Conservation (phyloP, 164 flowering plant genomes). For the Hamamelis virginiana region DNA sequence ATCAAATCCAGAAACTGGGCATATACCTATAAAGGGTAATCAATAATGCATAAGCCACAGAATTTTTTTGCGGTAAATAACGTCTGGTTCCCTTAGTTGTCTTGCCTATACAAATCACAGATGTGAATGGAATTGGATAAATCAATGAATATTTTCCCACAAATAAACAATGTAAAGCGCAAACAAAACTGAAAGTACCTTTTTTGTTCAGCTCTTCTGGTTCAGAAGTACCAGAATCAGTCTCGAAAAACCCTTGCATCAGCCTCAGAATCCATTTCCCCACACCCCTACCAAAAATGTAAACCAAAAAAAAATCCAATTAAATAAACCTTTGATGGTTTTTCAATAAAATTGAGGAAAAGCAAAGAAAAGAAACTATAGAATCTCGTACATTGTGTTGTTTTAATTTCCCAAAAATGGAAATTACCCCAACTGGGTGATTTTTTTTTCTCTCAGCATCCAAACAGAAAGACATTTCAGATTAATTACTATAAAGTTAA, state of each 20-base stretch:
- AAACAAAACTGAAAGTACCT: slow-evolving; percentile 26
- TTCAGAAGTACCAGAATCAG: slow-evolving; percentile 38
- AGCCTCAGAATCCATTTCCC: slow-evolving; percentile 83
- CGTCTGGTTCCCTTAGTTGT: slow-evolving; percentile 47
- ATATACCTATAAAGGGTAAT: slow-evolving; percentile 78
- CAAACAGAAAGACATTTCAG: too few species aligned
- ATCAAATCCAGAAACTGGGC: not conserved
- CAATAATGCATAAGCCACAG: slow-evolving; percentile 84
- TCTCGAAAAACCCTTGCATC: slow-evolving; percentile 61
- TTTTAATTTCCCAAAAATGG: too few species aligned
- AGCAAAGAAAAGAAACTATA: not conserved
- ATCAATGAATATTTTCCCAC: not conserved
- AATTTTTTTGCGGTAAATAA: slow-evolving; percentile 85
- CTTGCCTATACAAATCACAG: slow-evolving; percentile 43
- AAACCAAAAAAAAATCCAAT: slow-evolving; percentile 14
- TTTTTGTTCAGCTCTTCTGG: slow-evolving; percentile 34
- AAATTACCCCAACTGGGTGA: too few species aligned
- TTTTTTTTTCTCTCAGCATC: too few species aligned
- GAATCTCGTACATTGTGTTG: not conserved
- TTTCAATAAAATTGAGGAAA: not conserved
- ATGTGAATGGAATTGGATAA: not conserved
- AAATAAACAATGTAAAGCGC: not conserved
- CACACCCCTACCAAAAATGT: slow-evolving; percentile 59
- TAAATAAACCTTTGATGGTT: not conserved
- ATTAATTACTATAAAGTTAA: too few species aligned